These are phyloP conservation scores for Corrigiola litoralis DNA, from an alignment of 179 eudicot species.

Conservation along the genomic window DNA sequence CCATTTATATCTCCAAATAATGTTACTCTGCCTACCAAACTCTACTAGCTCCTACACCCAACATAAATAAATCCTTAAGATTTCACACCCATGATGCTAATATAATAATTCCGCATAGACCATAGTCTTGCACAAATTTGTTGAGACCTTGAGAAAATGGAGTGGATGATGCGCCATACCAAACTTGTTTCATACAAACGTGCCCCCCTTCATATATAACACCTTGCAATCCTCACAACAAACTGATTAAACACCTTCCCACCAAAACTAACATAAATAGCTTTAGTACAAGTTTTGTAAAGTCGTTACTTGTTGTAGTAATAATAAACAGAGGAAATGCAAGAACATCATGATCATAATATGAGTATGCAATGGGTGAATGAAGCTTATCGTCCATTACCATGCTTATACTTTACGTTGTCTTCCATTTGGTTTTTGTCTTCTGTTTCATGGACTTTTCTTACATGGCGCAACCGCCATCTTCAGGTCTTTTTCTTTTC, in stretches of 20 bases:
- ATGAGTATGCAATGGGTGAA: slow-evolving; percentile 25
- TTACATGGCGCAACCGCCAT: slow-evolving; percentile 55
- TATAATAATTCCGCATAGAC: too few species aligned
- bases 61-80: too few species aligned
- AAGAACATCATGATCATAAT: background rate
- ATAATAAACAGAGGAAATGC: background rate
- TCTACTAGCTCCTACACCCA: too few species aligned
- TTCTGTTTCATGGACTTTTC: slow-evolving; percentile 50
- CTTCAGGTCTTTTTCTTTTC: slow-evolving; percentile 45
- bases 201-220: too few species aligned
- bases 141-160: slow-evolving; percentile 9
- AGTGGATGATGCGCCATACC: slow-evolving; percentile 9
- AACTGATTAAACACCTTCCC: too few species aligned
- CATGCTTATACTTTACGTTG: slow-evolving; percentile 48
- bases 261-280: too few species aligned
- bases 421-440: slow-evolving; percentile 52
- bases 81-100: too few species aligned
- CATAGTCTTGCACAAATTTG: background rate
- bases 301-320: background rate
- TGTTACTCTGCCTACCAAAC: too few species aligned
- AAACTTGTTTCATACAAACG: slow-evolving; percentile 9
- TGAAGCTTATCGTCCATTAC: slow-evolving; percentile 51
- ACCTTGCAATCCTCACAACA: too few species aligned
- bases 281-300: too few species aligned
- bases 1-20: too few species aligned